Evolutionary conservation across 2,329 filamentous ascomycete species (phyloP).

Genomic region (Nigrospora osmanthi): DNA sequence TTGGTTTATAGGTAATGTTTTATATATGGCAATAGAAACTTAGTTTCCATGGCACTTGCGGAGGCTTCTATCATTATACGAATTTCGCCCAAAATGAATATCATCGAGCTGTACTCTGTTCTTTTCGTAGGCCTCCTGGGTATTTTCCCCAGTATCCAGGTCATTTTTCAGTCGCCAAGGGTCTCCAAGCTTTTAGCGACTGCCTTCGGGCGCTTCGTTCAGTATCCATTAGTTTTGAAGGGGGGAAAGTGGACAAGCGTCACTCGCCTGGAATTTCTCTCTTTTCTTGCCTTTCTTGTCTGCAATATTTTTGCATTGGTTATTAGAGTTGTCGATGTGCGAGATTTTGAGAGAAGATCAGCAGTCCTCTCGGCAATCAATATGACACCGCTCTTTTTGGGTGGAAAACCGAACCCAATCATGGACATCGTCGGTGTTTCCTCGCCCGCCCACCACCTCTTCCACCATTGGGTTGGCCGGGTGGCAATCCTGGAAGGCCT

Average conservation of each 20-base stretch:
- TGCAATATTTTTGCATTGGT: slow-evolving; percentile 7
- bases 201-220: neutral
- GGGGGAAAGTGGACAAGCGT: neutral
- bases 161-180: no score
- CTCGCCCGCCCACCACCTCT: slow-evolving; percentile 7
- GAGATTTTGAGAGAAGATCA: slow-evolving; percentile 6
- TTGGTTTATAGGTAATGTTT: no score
- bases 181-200: no score
- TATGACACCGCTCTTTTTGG: slow-evolving; percentile 10
- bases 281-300: slow-evolving; percentile 1
- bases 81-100: no score
- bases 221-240: neutral
- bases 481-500: slow-evolving; percentile 7
- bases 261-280: neutral
- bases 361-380: slow-evolving; percentile 9
- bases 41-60: no score
- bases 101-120: no score
- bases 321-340: neutral
- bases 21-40: no score
- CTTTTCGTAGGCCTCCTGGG: no score
- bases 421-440: slow-evolving; percentile 7
- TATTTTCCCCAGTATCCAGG: no score
- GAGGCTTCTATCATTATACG: no score
- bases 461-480: slow-evolving; percentile 10
- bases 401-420: slow-evolving; percentile 6